phyloP scores from a whole-genome alignment of 1,139 yeast species.

The Saccharomyces pastorianus region DNA sequence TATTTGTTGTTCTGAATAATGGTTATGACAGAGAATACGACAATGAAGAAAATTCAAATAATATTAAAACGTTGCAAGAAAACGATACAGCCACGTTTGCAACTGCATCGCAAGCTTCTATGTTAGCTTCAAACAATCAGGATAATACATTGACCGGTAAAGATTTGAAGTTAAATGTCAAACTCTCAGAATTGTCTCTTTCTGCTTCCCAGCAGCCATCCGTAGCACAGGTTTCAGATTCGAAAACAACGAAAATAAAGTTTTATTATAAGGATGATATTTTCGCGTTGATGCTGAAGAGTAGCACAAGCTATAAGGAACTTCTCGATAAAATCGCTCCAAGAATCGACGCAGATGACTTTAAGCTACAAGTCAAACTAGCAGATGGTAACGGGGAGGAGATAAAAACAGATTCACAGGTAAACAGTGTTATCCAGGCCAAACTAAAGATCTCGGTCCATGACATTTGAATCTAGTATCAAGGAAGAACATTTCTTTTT shows the following conservation, averaged over 20 bases:
- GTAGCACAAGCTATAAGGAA: slow-evolving; percentile 50
- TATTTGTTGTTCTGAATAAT: slow-evolving; percentile 54
- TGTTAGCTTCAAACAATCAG: slow-evolving; percentile 11
- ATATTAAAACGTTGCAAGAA: slow-evolving; percentile 29
- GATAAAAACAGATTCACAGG: slow-evolving; percentile 31
- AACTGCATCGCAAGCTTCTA: not conserved
- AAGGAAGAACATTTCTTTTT: not conserved
- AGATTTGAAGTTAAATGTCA: slow-evolving; percentile 24
- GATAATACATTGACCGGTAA: slow-evolving; percentile 30
- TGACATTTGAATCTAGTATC: slow-evolving; percentile 14
- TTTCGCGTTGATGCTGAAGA: slow-evolving; percentile 73
- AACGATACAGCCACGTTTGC: slow-evolving; percentile 4
- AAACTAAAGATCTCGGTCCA: slow-evolving; percentile 32
- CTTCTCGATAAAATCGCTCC: slow-evolving; percentile 57
- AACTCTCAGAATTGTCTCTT: slow-evolving; percentile 25
- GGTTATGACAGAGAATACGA: slow-evolving; percentile 36
- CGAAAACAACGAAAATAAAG: slow-evolving; percentile 50
- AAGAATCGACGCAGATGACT: slow-evolving; percentile 42
- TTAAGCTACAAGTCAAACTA: slow-evolving; percentile 30
- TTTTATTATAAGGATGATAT: slow-evolving; percentile 86
- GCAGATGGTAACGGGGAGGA: slow-evolving; percentile 29
- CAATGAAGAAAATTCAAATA: slow-evolving; percentile 7
- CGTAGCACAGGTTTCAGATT: slow-evolving; percentile 14
- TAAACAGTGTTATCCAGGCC: slow-evolving; percentile 28
- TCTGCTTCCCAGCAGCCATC: slow-evolving; percentile 13